phyloP scores from a whole-genome alignment of 139 green algal genomes.

The Tetraselmis striata region DNA sequence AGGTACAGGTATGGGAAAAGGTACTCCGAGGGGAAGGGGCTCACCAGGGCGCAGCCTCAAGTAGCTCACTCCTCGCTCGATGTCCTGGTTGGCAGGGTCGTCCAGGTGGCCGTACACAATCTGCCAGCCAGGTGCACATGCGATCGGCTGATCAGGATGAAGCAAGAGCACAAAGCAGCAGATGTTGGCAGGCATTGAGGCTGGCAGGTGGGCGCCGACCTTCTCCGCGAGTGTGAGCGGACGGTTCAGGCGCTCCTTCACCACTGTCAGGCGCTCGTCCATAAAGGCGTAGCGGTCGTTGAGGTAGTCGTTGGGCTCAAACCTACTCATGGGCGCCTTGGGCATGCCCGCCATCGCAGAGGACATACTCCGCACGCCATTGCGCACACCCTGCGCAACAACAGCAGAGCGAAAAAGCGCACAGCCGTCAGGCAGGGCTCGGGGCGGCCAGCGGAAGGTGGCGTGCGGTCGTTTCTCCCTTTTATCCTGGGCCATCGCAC shows the following conservation, averaged over 20 bases:
- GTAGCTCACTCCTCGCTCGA: slow-evolving; percentile 80
- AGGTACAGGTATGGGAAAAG: no score
- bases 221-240: slow-evolving; percentile 88
- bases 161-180: background rate
- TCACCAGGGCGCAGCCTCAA: slow-evolving; percentile 77
- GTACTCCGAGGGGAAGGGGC: no score
- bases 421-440: no score
- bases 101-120: slow-evolving; percentile 92
- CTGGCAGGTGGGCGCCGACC: slow-evolving; percentile 33
- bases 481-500: no score
- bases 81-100: slow-evolving; percentile 75
- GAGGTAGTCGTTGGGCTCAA: slow-evolving; percentile 68
- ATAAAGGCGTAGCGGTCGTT: slow-evolving; percentile 87
- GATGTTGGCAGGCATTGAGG: background rate
- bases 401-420: no score
- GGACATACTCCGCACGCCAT: background rate
- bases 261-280: slow-evolving; percentile 69
- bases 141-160: no score
- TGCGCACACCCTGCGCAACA: background rate
- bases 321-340: slow-evolving; percentile 72
- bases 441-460: no score
- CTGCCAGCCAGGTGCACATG: no score
- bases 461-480: no score
- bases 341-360: background rate
- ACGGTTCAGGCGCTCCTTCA: slow-evolving; percentile 74